Conservation (phyloP, 257 asterid species). For the Leonotis leonurus region DNA sequence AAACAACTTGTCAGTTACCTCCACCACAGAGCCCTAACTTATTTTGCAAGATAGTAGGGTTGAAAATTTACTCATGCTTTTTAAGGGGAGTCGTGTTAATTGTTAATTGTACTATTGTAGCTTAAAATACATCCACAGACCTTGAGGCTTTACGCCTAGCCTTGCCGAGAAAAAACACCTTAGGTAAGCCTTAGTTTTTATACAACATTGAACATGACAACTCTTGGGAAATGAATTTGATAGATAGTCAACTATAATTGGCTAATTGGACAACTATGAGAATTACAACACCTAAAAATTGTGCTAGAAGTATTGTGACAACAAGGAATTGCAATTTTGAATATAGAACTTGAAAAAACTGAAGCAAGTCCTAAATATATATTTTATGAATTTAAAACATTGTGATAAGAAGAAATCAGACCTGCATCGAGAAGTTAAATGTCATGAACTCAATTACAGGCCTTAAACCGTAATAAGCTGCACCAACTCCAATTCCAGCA, state of each 20-base stretch:
- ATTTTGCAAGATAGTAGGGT: background rate
- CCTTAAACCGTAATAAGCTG: constrained; percentile 74
- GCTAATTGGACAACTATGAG: background rate
- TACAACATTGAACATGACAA: too few species aligned
- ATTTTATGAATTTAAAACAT: background rate
- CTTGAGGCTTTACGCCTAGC: too few species aligned
- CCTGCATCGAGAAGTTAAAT: constrained; percentile 89
- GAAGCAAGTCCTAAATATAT: background rate
- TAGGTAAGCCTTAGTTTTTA: too few species aligned
- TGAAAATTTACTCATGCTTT: background rate
- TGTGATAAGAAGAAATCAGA: constrained; percentile 15
- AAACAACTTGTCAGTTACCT: constrained; percentile 6
- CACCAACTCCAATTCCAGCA: constrained; percentile 83
- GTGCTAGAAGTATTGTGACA: background rate
- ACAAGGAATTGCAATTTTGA: background rate
- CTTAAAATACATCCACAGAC: background rate
- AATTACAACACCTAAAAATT: too few species aligned
- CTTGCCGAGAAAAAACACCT: too few species aligned
- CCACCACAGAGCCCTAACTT: background rate
- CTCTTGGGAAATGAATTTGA: background rate
- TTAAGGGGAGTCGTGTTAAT: background rate
- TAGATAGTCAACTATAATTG: background rate
- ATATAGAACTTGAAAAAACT: background rate
- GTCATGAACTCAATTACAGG: constrained; percentile 85
- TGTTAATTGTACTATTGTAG: too few species aligned